Evolutionary conservation across 2,329 filamentous ascomycete genomes (phyloP).

Genomic region (Aspergillus flavus): DNA sequence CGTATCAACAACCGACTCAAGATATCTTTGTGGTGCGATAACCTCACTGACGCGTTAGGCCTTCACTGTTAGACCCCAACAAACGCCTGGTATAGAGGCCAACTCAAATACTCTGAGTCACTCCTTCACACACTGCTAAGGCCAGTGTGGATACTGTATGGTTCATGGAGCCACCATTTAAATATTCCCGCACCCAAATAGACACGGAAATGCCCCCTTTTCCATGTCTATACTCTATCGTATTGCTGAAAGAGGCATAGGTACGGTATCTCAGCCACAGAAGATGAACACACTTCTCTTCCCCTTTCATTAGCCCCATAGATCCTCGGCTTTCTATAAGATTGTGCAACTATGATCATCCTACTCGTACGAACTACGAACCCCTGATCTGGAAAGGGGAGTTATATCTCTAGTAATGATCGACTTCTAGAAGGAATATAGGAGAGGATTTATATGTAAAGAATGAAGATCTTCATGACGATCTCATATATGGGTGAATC

Average conservation of each 20-base stretch:
- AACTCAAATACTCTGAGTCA: no score
- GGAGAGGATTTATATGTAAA: background rate
- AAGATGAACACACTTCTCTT: background rate
- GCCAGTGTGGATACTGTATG: no score
- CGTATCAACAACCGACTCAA: background rate
- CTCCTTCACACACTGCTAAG: no score
- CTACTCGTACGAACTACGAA: background rate
- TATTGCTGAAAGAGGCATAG: background rate
- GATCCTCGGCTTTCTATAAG: background rate
- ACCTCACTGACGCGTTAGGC: background rate
- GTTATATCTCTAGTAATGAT: background rate
- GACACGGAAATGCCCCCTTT: background rate
- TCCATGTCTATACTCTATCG: background rate
- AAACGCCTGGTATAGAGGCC: background rate
- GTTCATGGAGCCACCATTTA: no score
- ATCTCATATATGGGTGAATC: background rate
- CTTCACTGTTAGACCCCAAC: background rate
- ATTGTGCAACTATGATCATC: background rate
- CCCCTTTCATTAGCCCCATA: background rate
- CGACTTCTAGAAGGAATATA: background rate
- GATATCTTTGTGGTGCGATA: background rate
- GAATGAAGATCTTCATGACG: background rate
- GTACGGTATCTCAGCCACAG: background rate
- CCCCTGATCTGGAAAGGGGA: background rate
- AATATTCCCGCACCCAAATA: background rate